Evolutionary conservation across 2,329 filamentous ascomycete species (phyloP).

Genomic region (Arthrobotrys entomopaga): DNA sequence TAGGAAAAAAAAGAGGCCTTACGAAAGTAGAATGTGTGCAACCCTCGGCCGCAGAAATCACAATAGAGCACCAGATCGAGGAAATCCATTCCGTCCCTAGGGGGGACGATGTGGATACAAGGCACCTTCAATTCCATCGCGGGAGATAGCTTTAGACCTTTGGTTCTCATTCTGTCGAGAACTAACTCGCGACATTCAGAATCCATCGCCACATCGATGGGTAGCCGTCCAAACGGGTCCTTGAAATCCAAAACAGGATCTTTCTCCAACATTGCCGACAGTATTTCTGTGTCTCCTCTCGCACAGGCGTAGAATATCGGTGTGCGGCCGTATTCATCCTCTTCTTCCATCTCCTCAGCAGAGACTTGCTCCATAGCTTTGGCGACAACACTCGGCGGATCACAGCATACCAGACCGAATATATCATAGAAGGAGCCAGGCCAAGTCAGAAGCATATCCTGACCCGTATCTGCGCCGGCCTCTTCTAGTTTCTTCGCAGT

Average conservation of each 20-base stretch:
- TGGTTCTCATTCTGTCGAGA: conserved; percentile 20
- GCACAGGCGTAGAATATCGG: conserved; percentile 19
- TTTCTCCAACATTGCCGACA: neutral
- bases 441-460: neutral
- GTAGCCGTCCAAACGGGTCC: conserved; percentile 13
- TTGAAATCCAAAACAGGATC: neutral
- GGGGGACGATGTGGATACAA: neutral
- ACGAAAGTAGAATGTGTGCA: conserved; percentile 24
- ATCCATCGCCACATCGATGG: conserved; percentile 22
- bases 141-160: neutral
- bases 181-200: conserved; percentile 10
- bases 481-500: conserved; percentile 1
- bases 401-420: neutral
- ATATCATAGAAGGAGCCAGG: neutral
- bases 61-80: conserved; percentile 1
- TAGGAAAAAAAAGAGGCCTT: conserved; percentile 11
- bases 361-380: neutral
- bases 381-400: neutral
- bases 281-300: neutral
- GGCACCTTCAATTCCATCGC: conserved; percentile 8
- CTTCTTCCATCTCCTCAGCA: conserved; percentile 4
- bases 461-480: neutral
- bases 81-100: neutral
- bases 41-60: conserved; percentile 1
- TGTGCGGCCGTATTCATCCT: conserved; percentile 6